Percentiles rank a stretch among this genome's conserved stretches.
Conservation (phyloP, 352 stramenopile species). For the Pythium pectinolyticum region DNA sequence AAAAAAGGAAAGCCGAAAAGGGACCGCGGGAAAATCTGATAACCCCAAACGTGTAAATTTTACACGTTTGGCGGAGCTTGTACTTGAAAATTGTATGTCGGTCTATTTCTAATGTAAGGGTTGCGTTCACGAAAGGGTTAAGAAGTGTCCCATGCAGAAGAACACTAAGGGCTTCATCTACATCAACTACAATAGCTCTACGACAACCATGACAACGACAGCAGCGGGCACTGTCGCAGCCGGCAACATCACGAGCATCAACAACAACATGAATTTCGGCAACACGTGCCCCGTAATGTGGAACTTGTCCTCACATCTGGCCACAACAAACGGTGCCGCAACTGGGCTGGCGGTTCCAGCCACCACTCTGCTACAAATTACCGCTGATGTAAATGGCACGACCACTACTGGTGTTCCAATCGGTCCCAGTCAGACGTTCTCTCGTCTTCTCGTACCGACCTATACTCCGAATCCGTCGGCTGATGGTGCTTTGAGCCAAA, state of each 20-base stretch:
- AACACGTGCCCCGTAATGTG: conserved; percentile 19
- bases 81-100: conserved; percentile 14
- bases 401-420: conserved; percentile 6
- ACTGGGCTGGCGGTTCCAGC: conserved; percentile 12
- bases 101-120: conserved; percentile 5
- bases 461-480: conserved; percentile 13
- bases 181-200: conserved; percentile 26
- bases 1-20: neutral
- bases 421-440: conserved; percentile 12
- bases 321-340: conserved; percentile 9
- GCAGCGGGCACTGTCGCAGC: conserved; percentile 14
- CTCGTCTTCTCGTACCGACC: conserved; percentile 12
- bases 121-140: conserved; percentile 4
- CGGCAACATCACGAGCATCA: conserved; percentile 18
- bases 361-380: conserved; percentile 10
- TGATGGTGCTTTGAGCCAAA: conserved; percentile 7
- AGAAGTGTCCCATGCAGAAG: conserved; percentile 28
- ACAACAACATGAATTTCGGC: conserved; percentile 26
- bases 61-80: neutral
- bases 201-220: conserved; percentile 20
- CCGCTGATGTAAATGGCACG: conserved; percentile 15
- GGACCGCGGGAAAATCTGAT: neutral
- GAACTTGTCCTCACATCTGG: conserved; percentile 4
- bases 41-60: conserved; percentile 7
- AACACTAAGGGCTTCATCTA: conserved; percentile 25